Conservation (phyloP, 805 yeast species). For the Kazachstania viticola region DNA sequence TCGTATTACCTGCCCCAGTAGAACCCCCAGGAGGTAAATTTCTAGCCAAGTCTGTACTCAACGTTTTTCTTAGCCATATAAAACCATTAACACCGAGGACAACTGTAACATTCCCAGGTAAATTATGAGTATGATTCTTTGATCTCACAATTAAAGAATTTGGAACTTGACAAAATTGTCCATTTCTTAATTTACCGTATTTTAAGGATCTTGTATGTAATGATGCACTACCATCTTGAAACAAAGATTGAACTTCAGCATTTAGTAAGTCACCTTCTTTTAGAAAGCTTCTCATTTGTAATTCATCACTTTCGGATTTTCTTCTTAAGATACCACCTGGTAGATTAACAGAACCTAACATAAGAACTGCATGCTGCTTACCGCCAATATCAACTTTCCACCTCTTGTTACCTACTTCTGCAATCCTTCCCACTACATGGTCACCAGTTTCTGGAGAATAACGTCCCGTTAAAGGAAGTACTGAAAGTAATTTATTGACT, state of each 20-base stretch:
- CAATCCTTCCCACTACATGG: constrained; percentile 85
- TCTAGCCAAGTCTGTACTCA: constrained; percentile 23
- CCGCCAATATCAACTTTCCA: constrained; percentile 98
- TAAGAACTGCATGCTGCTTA: constrained; percentile 81
- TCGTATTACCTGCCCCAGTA: constrained; percentile 16
- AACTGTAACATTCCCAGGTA: constrained; percentile 90
- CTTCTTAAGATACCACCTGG: constrained; percentile 96
- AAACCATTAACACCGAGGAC: constrained; percentile 93
- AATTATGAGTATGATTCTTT: constrained; percentile 72
- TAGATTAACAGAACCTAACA: constrained; percentile 89
- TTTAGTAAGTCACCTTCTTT: constrained; percentile 94
- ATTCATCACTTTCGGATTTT: constrained; percentile 88
- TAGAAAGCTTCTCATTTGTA: constrained; percentile 86
- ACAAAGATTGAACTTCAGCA: constrained; percentile 89
- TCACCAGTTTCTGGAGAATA: constrained; percentile 95
- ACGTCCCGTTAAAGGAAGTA: constrained; percentile 74
- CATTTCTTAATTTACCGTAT: constrained; percentile 91
- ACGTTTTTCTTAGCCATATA: constrained; percentile 78
- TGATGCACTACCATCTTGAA: constrained; percentile 83
- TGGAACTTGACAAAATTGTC: constrained; percentile 72
- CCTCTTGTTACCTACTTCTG: constrained; percentile 85
- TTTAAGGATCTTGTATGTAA: constrained; percentile 90
- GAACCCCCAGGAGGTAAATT: constrained; percentile 20
- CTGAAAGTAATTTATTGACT: constrained; percentile 79
- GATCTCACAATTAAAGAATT: constrained; percentile 73